Evolutionary conservation across 1,284 basidiomycete species (phyloP).

Genomic region (Violaceomyces palustris): DNA sequence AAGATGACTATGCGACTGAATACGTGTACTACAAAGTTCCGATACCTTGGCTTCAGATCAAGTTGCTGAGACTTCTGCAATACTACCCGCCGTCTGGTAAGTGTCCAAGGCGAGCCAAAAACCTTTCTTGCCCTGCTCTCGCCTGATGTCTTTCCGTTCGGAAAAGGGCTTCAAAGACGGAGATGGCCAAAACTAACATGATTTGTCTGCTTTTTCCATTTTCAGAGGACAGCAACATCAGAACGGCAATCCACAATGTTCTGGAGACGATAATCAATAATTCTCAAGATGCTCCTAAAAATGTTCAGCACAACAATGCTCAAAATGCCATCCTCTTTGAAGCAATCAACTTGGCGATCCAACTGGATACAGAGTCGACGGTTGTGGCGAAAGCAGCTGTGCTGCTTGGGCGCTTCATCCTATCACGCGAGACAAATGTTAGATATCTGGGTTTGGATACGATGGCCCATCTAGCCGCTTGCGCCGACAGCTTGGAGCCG

Average conservation of each 20-base stretch:
- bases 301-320: slow-evolving; percentile 97
- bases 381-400: slow-evolving; percentile 85
- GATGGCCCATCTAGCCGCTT: slow-evolving; percentile 94
- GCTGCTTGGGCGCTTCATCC: slow-evolving; percentile 88
- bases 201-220: no score
- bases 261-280: slow-evolving; percentile 87
- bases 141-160: no score
- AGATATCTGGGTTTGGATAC: slow-evolving; percentile 95
- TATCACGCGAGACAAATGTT: slow-evolving; percentile 96
- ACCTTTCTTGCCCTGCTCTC: no score
- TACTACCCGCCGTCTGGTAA: slow-evolving; percentile 90
- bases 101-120: no score
- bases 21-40: slow-evolving; percentile 98
- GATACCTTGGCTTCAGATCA: slow-evolving; percentile 95
- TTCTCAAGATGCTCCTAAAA: slow-evolving; percentile 85
- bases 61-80: slow-evolving; percentile 84
- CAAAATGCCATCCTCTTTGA: slow-evolving; percentile 98
- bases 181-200: no score
- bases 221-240: slow-evolving; percentile 81
- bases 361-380: slow-evolving; percentile 84
- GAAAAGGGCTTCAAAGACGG: no score
- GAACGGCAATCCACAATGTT: slow-evolving; percentile 72
- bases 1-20: slow-evolving; percentile 74
- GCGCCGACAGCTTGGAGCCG: slow-evolving; percentile 73
- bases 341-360: slow-evolving; percentile 93